Percentiles rank a stretch among this genome's conserved stretches.
phyloP scores from a whole-genome alignment of 129 eudicot species.

The Lactuca saligna region DNA sequence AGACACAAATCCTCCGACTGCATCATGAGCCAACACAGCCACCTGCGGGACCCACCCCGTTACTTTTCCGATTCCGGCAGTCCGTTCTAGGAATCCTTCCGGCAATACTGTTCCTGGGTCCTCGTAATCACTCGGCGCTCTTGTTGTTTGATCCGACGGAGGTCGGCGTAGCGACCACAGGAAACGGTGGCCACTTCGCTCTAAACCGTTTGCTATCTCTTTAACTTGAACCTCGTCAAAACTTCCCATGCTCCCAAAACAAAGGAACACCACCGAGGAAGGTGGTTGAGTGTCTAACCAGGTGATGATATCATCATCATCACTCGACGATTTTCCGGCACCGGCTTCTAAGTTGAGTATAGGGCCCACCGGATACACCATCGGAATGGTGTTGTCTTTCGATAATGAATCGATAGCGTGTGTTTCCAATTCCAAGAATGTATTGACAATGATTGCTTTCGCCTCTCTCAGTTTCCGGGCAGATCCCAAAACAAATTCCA shows the following conservation, averaged over 20 bases:
- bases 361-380: conserved; percentile 41
- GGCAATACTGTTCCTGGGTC: conserved; percentile 25
- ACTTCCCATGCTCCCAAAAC: conserved; percentile 50
- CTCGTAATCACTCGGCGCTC: conserved; percentile 12
- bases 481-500: not conserved
- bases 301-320: conserved; percentile 13
- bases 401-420: not conserved
- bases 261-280: conserved; percentile 47
- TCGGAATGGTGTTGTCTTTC: conserved; percentile 12
- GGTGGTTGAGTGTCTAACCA: conserved; percentile 43
- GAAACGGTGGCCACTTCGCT: conserved; percentile 31
- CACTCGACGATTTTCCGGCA: not conserved
- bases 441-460: conserved; percentile 38
- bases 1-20: conserved; percentile 43
- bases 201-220: conserved; percentile 38
- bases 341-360: conserved; percentile 26
- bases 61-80: conserved; percentile 24
- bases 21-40: conserved; percentile 26
- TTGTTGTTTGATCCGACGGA: not conserved
- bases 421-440: conserved; percentile 36
- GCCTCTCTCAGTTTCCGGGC: conserved; percentile 26
- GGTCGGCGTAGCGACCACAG: conserved; percentile 33
- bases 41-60: conserved; percentile 48
- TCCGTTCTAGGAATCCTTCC: conserved; percentile 39
- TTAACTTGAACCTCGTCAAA: conserved; percentile 28